Conservation (phyloP, 2,329 filamentous ascomycete species). For the Aspergillus viridinutans region DNA sequence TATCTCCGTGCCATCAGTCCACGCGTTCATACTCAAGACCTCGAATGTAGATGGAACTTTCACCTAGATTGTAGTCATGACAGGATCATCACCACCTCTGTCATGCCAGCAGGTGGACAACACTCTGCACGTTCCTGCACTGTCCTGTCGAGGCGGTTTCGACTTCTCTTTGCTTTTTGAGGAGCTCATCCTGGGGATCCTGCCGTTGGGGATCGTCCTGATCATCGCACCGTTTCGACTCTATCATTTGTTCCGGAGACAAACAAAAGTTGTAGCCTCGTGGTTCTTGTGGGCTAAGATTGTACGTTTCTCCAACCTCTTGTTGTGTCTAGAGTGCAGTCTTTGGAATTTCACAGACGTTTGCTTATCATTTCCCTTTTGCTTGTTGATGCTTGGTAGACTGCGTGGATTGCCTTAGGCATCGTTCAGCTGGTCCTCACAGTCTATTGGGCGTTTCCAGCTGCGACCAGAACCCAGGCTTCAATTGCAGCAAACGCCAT, state of each 20-base stretch:
- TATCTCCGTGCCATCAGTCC: neutral
- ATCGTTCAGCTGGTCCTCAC: slow-evolving; percentile 37
- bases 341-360: neutral
- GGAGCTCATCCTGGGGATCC: slow-evolving; percentile 37
- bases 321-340: neutral
- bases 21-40: slow-evolving; percentile 8
- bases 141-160: slow-evolving; percentile 37
- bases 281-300: slow-evolving; percentile 30
- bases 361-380: slow-evolving; percentile 3
- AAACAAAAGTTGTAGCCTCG: slow-evolving; percentile 32
- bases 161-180: slow-evolving; percentile 47
- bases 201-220: slow-evolving; percentile 35
- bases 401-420: slow-evolving; percentile 27
- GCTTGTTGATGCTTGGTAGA: slow-evolving; percentile 15
- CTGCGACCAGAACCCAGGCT: slow-evolving; percentile 27
- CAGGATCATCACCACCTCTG: slow-evolving; percentile 19
- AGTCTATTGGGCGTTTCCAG: slow-evolving; percentile 33
- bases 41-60: slow-evolving; percentile 16
- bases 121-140: slow-evolving; percentile 30
- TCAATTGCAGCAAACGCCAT: slow-evolving; percentile 34
- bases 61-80: slow-evolving; percentile 21
- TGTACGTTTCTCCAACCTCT: slow-evolving; percentile 23
- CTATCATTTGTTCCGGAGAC: slow-evolving; percentile 31
- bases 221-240: slow-evolving; percentile 33
- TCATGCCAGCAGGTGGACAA: slow-evolving; percentile 33